Conservation (phyloP, 352 stramenopile species). For the Pythium oligandrum region DNA sequence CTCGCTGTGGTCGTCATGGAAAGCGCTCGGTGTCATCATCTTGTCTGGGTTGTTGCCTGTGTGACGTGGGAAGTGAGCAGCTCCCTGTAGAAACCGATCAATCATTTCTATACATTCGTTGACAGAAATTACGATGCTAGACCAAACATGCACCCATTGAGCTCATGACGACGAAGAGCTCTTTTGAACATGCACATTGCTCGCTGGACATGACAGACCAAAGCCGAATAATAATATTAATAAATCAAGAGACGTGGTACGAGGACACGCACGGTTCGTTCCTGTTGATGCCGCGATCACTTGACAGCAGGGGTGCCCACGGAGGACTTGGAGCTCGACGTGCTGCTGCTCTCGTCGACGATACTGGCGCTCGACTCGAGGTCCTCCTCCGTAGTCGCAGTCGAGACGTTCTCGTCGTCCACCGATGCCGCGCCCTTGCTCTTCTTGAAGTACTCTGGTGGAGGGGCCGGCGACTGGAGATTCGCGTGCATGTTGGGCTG, state of each 20-base stretch:
- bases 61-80: too few relatives aligned
- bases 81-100: too few relatives aligned
- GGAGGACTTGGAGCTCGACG: constrained; percentile 30
- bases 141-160: too few relatives aligned
- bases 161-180: too few relatives aligned
- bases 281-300: neutral
- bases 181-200: too few relatives aligned
- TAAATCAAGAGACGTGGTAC: constrained; percentile 8
- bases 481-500: constrained; percentile 45
- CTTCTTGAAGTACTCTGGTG: constrained; percentile 27
- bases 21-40: constrained; percentile 18
- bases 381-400: constrained; percentile 35
- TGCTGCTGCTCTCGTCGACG: constrained; percentile 33
- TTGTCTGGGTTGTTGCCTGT: neutral
- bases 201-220: too few relatives aligned
- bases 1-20: constrained; percentile 10
- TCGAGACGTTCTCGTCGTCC: constrained; percentile 30
- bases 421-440: constrained; percentile 28
- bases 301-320: constrained; percentile 16
- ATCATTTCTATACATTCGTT: too few relatives aligned
- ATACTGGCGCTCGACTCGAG: constrained; percentile 27
- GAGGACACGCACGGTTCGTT: too few relatives aligned
- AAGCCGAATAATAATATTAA: constrained; percentile 22
- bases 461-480: constrained; percentile 51
- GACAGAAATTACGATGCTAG: too few relatives aligned